These are phyloP conservation scores for Rubus idaeus DNA, from an alignment of 306 rosid species.

Conservation along the genomic window DNA sequence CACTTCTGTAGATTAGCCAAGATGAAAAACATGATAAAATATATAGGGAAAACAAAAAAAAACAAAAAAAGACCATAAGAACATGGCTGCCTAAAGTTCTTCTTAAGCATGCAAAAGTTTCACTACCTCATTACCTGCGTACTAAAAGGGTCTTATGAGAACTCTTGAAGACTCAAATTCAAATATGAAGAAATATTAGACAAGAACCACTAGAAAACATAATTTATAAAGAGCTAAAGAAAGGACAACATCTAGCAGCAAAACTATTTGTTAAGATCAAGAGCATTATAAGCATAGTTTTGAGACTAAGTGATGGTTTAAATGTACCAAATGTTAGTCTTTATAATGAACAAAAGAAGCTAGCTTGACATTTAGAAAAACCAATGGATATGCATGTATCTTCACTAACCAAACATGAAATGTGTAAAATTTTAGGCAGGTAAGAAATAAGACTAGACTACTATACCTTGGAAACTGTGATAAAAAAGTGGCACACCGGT, in stretches of 20 bases:
- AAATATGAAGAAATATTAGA: background rate
- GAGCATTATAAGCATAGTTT: background rate
- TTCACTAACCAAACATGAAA: slow-evolving; percentile 7
- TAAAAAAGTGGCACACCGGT: slow-evolving; percentile 64
- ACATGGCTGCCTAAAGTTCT: background rate
- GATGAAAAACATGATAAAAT: background rate
- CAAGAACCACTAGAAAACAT: too few relatives aligned
- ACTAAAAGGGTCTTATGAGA: background rate
- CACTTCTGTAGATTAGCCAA: slow-evolving; percentile 40
- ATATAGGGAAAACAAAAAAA: background rate
- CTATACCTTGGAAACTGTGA: slow-evolving; percentile 65
- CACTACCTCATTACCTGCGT: background rate
- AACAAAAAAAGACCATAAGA: background rate
- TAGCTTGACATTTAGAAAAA: background rate
- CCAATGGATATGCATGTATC: background rate
- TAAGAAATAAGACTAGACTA: slow-evolving; percentile 9
- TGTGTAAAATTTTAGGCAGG: background rate
- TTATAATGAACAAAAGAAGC: background rate
- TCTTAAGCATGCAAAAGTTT: background rate
- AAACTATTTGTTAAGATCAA: background rate
- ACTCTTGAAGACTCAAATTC: background rate
- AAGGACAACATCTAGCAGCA: background rate
- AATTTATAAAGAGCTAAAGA: too few relatives aligned
- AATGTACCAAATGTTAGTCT: background rate
- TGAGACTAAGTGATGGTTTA: background rate